phyloP scores from a whole-genome alignment of 1,284 basidiomycete species.

The Xanthoconium separans region DNA sequence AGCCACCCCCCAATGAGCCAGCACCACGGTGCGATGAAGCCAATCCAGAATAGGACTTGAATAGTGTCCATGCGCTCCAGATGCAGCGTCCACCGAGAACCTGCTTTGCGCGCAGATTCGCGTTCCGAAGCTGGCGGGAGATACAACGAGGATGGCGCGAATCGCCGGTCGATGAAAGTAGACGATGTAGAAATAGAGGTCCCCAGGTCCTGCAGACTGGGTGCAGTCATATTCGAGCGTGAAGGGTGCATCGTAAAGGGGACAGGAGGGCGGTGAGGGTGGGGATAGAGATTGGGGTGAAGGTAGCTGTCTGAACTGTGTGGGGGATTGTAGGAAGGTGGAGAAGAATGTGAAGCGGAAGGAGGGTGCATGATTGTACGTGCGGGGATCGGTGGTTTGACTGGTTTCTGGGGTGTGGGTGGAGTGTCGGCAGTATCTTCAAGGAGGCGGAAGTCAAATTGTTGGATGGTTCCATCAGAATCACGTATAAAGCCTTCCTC shows the following conservation, averaged over 20 bases:
- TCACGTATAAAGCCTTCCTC: conserved; percentile 25
- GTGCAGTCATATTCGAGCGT: conserved; percentile 20
- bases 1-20: conserved; percentile 77
- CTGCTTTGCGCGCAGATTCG: conserved; percentile 15
- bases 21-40: conserved; percentile 62
- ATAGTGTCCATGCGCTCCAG: conserved; percentile 40
- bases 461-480: conserved; percentile 22
- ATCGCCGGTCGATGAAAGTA: conserved; percentile 36
- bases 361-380: conserved; percentile 15
- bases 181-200: conserved; percentile 28
- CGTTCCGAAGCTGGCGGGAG: conserved; percentile 24
- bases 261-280: conserved; percentile 13
- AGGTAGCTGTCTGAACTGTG: conserved; percentile 18
- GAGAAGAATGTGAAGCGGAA: conserved; percentile 22
- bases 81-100: conserved; percentile 25
- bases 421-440: conserved; percentile 11
- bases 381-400: conserved; percentile 27
- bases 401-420: conserved; percentile 3
- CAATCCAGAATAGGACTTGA: conserved; percentile 66
- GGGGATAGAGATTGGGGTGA: background rate
- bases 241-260: conserved; percentile 9
- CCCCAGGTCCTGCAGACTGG: conserved; percentile 30
- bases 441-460: conserved; percentile 19
- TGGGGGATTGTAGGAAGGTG: conserved; percentile 28
- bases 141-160: conserved; percentile 31